Percentiles rank a stretch among this genome's conserved stretches.
Conservation (phyloP, 139 green algal genomes). For the Coccomyxa sp. region DNA sequence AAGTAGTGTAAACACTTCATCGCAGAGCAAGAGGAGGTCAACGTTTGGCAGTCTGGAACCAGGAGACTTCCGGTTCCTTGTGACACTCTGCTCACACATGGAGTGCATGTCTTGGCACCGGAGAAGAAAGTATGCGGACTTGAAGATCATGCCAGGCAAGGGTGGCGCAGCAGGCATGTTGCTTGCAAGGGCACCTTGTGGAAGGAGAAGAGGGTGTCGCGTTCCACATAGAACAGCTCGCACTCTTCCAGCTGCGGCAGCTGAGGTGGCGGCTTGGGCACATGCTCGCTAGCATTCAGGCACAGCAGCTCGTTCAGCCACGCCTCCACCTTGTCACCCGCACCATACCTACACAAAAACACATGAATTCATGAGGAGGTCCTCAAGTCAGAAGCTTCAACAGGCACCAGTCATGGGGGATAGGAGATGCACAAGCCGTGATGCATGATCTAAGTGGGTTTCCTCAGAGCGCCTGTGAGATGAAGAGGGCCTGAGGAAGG, state of each 20-base stretch:
- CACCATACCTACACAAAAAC: slow-evolving; percentile 64
- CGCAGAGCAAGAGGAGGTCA: too few relatives aligned
- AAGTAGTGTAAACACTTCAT: too few relatives aligned
- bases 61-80: too few relatives aligned
- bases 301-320: slow-evolving; percentile 95
- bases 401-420: background rate
- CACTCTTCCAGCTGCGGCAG: slow-evolving; percentile 92
- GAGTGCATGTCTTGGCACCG: too few relatives aligned
- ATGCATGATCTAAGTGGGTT: too few relatives aligned
- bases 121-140: too few relatives aligned
- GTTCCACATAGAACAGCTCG: slow-evolving; percentile 93
- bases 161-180: too few relatives aligned
- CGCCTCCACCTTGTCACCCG: slow-evolving; percentile 82
- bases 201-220: slow-evolving; percentile 95
- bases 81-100: too few relatives aligned
- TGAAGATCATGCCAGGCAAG: too few relatives aligned
- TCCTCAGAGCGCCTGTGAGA: background rate
- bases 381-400: too few relatives aligned
- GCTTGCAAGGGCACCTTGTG: slow-evolving; percentile 61
- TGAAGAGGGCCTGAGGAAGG: background rate
- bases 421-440: background rate
- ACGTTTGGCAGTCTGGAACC: too few relatives aligned
- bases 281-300: slow-evolving; percentile 81
- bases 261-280: slow-evolving; percentile 60
- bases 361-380: background rate